phyloP scores from a whole-genome alignment of 2,329 filamentous ascomycete genomes.

The Hypoxylon sp. region DNA sequence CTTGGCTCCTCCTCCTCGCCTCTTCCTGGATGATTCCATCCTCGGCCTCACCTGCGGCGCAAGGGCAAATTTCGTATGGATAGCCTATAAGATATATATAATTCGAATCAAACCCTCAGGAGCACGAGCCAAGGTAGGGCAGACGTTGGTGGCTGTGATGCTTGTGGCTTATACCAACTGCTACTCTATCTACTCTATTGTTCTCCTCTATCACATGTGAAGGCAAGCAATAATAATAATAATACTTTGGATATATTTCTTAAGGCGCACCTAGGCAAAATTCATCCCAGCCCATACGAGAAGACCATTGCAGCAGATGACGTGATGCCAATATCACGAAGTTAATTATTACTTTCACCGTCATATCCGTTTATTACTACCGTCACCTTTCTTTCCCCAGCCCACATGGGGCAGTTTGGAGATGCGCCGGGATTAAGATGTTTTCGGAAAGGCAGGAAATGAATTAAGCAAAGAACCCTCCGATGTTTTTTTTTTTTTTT shows the following conservation, averaged over 20 bases:
- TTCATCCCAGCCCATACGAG: slow-evolving; percentile 14
- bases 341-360: slow-evolving; percentile 18
- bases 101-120: not conserved
- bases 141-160: slow-evolving; percentile 13
- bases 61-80: slow-evolving; percentile 16
- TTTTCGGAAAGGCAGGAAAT: slow-evolving; percentile 22
- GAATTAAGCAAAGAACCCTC: slow-evolving; percentile 15
- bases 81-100: slow-evolving; percentile 16
- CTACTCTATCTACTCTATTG: not conserved
- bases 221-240: slow-evolving; percentile 9
- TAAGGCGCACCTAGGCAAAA: too few species aligned
- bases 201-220: slow-evolving; percentile 18
- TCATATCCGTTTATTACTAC: slow-evolving; percentile 25
- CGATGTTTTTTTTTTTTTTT: too few species aligned
- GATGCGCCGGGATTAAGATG: slow-evolving; percentile 25
- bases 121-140: slow-evolving; percentile 26
- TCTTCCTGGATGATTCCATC: slow-evolving; percentile 12
- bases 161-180: slow-evolving; percentile 15
- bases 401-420: slow-evolving; percentile 23
- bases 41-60: slow-evolving; percentile 13
- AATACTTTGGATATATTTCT: slow-evolving; percentile 16
- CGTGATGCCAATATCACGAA: slow-evolving; percentile 34
- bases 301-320: slow-evolving; percentile 19
- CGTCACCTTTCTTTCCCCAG: slow-evolving; percentile 14
- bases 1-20: slow-evolving; percentile 5